These are phyloP conservation scores for Xylariaceae sp. DNA, from an alignment of 2,329 filamentous ascomycete genomes.

Conservation along the genomic window DNA sequence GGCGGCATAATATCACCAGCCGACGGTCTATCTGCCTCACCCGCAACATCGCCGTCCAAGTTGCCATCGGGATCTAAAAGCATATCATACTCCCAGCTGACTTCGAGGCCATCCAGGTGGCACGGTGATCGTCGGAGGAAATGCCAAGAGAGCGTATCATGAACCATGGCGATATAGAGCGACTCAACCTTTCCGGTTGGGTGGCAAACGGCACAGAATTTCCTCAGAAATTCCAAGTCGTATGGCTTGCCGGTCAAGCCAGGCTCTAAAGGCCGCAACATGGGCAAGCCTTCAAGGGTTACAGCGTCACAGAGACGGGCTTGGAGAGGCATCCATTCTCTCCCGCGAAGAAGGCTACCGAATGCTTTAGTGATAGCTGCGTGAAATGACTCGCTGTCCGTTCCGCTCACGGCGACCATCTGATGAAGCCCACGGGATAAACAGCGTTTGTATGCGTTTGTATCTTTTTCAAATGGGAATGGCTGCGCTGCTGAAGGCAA, in stretches of 20 bases:
- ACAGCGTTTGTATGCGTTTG: slow-evolving; percentile 55
- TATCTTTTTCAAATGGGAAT: slow-evolving; percentile 58
- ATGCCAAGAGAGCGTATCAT: slow-evolving; percentile 52
- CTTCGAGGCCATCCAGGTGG: slow-evolving; percentile 48
- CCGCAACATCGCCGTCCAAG: slow-evolving; percentile 33
- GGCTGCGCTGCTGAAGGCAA: slow-evolving; percentile 49
- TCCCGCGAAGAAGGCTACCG: slow-evolving; percentile 42
- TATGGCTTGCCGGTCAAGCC: slow-evolving; percentile 39
- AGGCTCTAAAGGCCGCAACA: slow-evolving; percentile 50
- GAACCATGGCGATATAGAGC: slow-evolving; percentile 53
- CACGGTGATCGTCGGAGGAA: slow-evolving; percentile 43
- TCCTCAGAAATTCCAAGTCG: slow-evolving; percentile 46
- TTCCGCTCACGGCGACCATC: slow-evolving; percentile 49
- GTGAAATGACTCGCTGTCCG: slow-evolving; percentile 44
- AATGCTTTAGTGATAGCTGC: slow-evolving; percentile 47
- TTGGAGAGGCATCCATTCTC: slow-evolving; percentile 53
- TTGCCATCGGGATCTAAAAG: slow-evolving; percentile 42
- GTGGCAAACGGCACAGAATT: slow-evolving; percentile 52
- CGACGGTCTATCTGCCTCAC: slow-evolving; percentile 37
- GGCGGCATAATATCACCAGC: slow-evolving; percentile 43
- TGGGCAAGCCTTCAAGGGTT: slow-evolving; percentile 50
- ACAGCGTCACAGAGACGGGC: slow-evolving; percentile 53
- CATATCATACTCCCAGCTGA: slow-evolving; percentile 48
- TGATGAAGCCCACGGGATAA: slow-evolving; percentile 55
- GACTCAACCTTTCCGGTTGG: slow-evolving; percentile 51